Evolutionary conservation across 192 early-diverging fungal genomes (phyloP).

Genomic region (Lobosporangium transversale): DNA sequence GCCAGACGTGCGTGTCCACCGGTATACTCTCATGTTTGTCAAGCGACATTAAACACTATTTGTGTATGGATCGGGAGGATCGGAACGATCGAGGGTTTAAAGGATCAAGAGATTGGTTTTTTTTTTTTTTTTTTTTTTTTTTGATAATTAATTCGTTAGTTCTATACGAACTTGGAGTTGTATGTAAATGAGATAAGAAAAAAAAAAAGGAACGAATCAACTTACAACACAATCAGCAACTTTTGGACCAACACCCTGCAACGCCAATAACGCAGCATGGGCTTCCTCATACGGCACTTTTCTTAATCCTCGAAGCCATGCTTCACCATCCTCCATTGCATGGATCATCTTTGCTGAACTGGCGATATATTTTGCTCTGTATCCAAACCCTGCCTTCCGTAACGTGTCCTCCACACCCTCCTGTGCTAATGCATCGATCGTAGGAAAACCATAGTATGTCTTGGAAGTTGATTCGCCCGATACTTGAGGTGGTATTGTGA

Average conservation of each 20-base stretch:
- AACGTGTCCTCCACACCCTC: slow-evolving; percentile 73
- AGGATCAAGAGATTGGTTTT: too few species aligned
- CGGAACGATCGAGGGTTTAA: not conserved
- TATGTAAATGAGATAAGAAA: not conserved
- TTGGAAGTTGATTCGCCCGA: slow-evolving; percentile 6
- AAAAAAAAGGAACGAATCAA: not conserved
- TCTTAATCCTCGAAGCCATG: slow-evolving; percentile 76
- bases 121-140: too few species aligned
- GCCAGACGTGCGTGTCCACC: slow-evolving; percentile 97
- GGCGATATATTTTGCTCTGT: slow-evolving; percentile 92
- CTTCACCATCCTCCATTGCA: slow-evolving; percentile 49
- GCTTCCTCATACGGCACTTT: slow-evolving; percentile 63
- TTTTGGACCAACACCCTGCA: slow-evolving; percentile 92
- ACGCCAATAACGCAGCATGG: slow-evolving; percentile 68
- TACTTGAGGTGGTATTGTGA: slow-evolving; percentile 20
- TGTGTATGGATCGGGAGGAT: not conserved
- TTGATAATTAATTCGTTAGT: too few species aligned
- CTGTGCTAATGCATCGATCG: slow-evolving; percentile 59
- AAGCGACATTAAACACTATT: slow-evolving; percentile 83
- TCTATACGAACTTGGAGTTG: too few species aligned
- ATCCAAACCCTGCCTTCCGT: slow-evolving; percentile 88
- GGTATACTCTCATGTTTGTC: slow-evolving; percentile 85
- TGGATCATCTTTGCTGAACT: slow-evolving; percentile 69
- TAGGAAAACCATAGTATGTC: slow-evolving; percentile 78
- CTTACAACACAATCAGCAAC: slow-evolving; percentile 94